Evolutionary conservation across 495 filamentous ascomycete genomes (phyloP).

Genomic region (Lophium mytilinum): DNA sequence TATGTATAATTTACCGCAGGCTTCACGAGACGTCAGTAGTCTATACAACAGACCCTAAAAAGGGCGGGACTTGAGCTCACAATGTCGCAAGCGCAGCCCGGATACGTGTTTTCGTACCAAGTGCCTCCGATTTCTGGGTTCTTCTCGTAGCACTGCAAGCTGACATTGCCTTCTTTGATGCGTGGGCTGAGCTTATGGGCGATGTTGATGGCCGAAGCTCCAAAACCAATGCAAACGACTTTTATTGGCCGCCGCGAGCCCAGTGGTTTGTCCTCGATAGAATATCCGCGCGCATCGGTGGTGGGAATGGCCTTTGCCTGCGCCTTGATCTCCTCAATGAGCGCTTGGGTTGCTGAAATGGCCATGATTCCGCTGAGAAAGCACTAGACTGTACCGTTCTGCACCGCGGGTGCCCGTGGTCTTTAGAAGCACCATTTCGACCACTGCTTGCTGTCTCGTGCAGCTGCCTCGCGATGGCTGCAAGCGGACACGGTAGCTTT

Average conservation of each 20-base stretch:
- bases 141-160: background rate
- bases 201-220: background rate
- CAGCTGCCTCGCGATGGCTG: no score
- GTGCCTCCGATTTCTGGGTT: background rate
- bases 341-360: no score
- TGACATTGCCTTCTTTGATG: background rate
- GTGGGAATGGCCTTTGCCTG: background rate
- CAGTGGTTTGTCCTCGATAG: background rate
- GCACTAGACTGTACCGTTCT: no score
- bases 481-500: no score
- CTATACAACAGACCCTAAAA: no score
- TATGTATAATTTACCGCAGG: background rate
- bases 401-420: no score
- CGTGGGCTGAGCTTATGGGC: background rate
- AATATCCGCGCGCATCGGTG: background rate
- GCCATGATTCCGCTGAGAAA: no score
- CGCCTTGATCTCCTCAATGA: no score
- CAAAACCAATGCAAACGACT: background rate
- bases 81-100: background rate
- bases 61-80: background rate
- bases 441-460: no score
- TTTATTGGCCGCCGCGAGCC: background rate
- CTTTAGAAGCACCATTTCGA: no score
- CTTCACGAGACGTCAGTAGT: background rate
- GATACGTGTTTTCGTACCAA: background rate